Base-by-base conservation (phyloP, 2,329 filamentous ascomycete genomes). In the Phaeoacremonium minimum region DNA sequence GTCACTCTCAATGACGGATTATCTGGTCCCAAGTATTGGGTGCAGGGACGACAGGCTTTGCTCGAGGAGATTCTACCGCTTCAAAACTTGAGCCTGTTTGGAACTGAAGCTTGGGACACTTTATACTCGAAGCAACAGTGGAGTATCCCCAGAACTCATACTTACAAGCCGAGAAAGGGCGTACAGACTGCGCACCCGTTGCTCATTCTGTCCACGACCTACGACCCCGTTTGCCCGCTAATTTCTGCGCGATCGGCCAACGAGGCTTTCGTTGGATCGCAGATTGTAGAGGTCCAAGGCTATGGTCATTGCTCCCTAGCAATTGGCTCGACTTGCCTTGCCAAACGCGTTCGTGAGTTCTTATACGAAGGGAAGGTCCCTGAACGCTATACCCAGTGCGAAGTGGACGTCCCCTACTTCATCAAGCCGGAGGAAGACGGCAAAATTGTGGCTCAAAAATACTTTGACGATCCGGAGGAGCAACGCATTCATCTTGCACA, bases 161-260 rank as follows among this genome's bases (percentile, higher is more conserved):
- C 6, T 7, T 60, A 53, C 26, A 43, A 49, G 6, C 57, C 55
- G 3, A 35, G 36, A n/a, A 31, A 41, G 11, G 45, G 43, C 5
- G 53, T 61, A 20, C 57, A 63, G 32, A 73, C 67, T 7, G 60
- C 64, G 1, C 61, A 72, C 41, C 75, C 75, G 0, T 58, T 80
- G 18, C 58, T 80, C 2, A 70, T 75, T 42, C 58, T 78, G 9
- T 69, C 68, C 26, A 78, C 74, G 33, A 73, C 69, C 0, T 68
- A 70, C 8, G 73, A 83, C 29, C 78, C 79, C 0, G 73, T 82
- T 1, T 81, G 76, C 15, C 58, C 66, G 2, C 42, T 68, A 1
- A 41, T 55, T 1, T 67, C 64, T 3, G 65, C 66, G 1, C 47
- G 47, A 16, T 50, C 47, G 0, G 64, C 66, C 0, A 52, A 53